Base-by-base conservation (phyloP, 1,284 basidiomycete species). In the Rhodotorula sp. region DNA sequence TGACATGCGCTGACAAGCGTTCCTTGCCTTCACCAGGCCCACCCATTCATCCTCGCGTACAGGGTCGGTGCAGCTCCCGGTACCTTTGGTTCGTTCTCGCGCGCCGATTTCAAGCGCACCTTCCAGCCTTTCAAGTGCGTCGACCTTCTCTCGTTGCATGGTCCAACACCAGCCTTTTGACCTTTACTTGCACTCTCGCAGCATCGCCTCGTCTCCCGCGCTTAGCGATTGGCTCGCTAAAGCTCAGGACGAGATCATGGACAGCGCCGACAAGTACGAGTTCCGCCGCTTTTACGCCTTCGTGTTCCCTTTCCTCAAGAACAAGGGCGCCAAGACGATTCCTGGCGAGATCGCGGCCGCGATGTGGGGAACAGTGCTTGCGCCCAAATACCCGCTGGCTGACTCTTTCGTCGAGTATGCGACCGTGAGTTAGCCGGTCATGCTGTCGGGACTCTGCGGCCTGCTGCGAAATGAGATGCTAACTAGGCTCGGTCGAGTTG, bases 1-100 rank as follows among this genome's bases (percentile, higher is more conserved):
- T 1, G 11, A 20, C 34, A 37, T 1, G 10, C n/a, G 37, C 44
- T 5, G 34, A 46, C 37, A 40, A 34, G 31, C n/a, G 2, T 30
- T 4, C 8, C 8, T 16, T 15, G 20, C 1, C n/a, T 18, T 34
- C 2, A 11, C 7, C 60, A 73, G 72, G 64, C 57, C 22, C 54
- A 65, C 28, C 67, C 70, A 16, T 65, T 74, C 55, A 28, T 74
- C 31, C 70, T 74, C 53, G 70, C 70, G 20, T 72, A 58, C 52
- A 66, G 70, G 55, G 56, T 72, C 28, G 46, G 48, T 8, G 65
- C 70, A 2, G 10, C 61, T 31, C 65, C 70, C 24, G 64, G 70
- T 2, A 59, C 65, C 5, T 74, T 70, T 28, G 70, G 70, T 20
- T 48, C 55, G 1, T 72, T 65, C 68, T 28, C 6, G 51, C 59